These are phyloP conservation scores for Leccinum subspadiceum DNA, from an alignment of 1,284 basidiomycete genomes.

Conservation along the genomic window DNA sequence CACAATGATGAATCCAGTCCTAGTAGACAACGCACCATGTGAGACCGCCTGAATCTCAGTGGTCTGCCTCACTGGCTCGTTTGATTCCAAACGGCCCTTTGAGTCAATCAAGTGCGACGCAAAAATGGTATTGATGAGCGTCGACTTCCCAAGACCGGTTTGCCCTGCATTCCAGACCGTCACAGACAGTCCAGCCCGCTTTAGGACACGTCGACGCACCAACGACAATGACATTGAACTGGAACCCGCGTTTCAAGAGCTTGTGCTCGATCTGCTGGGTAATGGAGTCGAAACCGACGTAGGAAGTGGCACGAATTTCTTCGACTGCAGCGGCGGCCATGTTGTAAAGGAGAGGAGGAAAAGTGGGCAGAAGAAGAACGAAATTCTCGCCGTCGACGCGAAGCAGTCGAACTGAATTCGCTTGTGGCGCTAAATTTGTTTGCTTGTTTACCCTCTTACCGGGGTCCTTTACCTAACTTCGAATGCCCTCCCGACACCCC, in stretches of 20 bases:
- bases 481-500: constrained; percentile 20
- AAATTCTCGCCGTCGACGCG: constrained; percentile 20
- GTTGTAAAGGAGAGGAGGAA: constrained; percentile 17
- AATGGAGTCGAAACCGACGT: constrained; percentile 95
- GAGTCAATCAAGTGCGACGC: constrained; percentile 97
- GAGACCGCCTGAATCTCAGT: constrained; percentile 96
- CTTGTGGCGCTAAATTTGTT: constrained; percentile 36
- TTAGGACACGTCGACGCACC: constrained; percentile 54
- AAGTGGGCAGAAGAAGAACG: constrained; percentile 19
- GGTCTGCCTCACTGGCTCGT: constrained; percentile 88
- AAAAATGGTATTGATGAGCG: constrained; percentile 98
- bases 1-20: not conserved
- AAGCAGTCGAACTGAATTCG: constrained; percentile 16
- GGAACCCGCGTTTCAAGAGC: constrained; percentile 97
- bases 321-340: constrained; percentile 51
- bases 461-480: constrained; percentile 29
- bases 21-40: constrained; percentile 65
- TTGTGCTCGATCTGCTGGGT: constrained; percentile 99
- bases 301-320: constrained; percentile 84
- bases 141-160: constrained; percentile 97
- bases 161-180: constrained; percentile 60
- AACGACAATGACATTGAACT: constrained; percentile 97
- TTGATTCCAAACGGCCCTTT: constrained; percentile 88
- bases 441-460: constrained; percentile 20
- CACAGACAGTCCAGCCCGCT: not conserved